Evolutionary conservation across 2,329 filamentous ascomycete genomes (phyloP).

Genomic region (Colletotrichum lentis): DNA sequence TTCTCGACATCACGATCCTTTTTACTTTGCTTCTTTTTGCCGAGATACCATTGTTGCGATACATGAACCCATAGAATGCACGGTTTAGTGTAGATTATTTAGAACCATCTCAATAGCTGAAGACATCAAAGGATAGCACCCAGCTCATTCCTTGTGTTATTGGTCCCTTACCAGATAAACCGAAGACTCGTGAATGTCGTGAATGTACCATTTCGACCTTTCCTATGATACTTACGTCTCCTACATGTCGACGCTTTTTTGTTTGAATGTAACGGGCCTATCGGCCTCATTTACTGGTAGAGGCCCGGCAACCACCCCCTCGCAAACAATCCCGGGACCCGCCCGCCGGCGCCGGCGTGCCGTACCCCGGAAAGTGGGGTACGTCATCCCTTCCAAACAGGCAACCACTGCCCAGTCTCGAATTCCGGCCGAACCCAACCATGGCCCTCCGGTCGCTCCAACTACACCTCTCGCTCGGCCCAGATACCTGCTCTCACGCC

Average conservation of each 20-base stretch:
- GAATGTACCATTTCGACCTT: too few relatives aligned
- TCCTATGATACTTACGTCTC: too few relatives aligned
- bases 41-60: slow-evolving; percentile 31
- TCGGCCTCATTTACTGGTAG: background rate
- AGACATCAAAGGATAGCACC: too few relatives aligned
- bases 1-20: slow-evolving; percentile 13
- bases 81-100: background rate
- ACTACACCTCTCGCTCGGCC: slow-evolving; percentile 1
- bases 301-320: background rate
- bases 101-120: background rate
- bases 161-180: background rate
- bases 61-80: background rate
- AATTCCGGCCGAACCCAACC: slow-evolving; percentile 8
- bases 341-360: slow-evolving; percentile 7
- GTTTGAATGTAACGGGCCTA: background rate
- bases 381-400: slow-evolving; percentile 35
- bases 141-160: too few relatives aligned
- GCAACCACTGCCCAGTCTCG: slow-evolving; percentile 19
- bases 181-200: background rate
- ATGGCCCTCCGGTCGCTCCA: background rate
- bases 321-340: background rate
- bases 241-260: background rate
- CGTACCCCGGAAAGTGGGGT: slow-evolving; percentile 26
- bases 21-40: background rate
- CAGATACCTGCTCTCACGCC: slow-evolving; percentile 3